Evolutionary conservation across 2,329 filamentous ascomycete genomes (phyloP).

Genomic region (Emmonsiellopsis sp.): DNA sequence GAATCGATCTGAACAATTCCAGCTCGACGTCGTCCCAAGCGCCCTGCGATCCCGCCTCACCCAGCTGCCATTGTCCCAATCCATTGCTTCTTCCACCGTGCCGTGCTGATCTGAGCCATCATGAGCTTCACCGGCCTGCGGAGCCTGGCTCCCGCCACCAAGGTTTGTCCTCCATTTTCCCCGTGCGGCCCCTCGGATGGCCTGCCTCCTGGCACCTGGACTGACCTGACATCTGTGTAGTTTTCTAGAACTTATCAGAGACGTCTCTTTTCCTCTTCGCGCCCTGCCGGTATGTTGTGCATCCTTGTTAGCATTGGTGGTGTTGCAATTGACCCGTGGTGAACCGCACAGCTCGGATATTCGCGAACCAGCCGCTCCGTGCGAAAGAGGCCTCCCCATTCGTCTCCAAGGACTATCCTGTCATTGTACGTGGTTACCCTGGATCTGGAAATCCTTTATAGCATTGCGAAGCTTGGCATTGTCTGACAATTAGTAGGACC

Average conservation of each 20-base stretch:
- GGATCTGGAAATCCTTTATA: neutral
- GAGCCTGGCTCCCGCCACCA: conserved; percentile 41
- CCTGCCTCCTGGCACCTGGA: neutral
- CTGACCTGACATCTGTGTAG: conserved; percentile 32
- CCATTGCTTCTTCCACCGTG: conserved; percentile 15
- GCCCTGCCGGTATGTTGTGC: conserved; percentile 58
- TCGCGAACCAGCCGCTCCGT: conserved; percentile 74
- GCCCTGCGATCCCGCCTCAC: conserved; percentile 12
- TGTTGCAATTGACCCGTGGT: conserved; percentile 2
- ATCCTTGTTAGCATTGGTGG: conserved; percentile 3
- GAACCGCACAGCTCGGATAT: conserved; percentile 61
- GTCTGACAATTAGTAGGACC: conserved; percentile 52
- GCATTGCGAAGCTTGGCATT: neutral
- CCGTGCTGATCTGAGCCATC: conserved; percentile 25
- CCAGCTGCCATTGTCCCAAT: conserved; percentile 12
- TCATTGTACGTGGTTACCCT: conserved; percentile 61
- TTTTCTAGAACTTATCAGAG: conserved; percentile 56
- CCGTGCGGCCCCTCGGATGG: neutral
- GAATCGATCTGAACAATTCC: neutral
- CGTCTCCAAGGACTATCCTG: conserved; percentile 82
- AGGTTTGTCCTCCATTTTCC: conserved; percentile 27
- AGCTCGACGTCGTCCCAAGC: conserved; percentile 2
- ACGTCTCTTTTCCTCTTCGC: conserved; percentile 80
- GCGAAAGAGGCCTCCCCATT: conserved; percentile 88
- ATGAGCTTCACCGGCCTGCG: conserved; percentile 44